Base-by-base conservation (phyloP, 2,329 filamentous ascomycete genomes). In the Colletotrichum sp. region DNA sequence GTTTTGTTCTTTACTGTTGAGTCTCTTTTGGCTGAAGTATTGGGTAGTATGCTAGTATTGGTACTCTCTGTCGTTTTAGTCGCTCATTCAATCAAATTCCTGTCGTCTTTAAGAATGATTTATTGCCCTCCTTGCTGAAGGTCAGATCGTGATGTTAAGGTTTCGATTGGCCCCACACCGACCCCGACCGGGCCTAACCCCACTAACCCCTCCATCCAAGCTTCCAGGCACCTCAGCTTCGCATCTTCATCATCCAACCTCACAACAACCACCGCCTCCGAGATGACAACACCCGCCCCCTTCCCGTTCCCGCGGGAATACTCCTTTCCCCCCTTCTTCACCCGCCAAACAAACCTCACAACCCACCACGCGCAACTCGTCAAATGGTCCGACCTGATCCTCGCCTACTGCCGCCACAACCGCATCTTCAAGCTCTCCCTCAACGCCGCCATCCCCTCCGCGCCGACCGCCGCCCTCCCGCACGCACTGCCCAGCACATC, bases 311-410 rank as follows among this genome's bases (percentile, higher is more conserved):
- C 92, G 6, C 89, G 88, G 79, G 90, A 92, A 83, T 94, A 96
- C 89, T 87, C 88, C 86, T 96, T 95, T 87, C 95, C 95, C 0
- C 93, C 95, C 82, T 96, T 97, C 92, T 97, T 94, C 91, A 96
- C 94, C 71, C 92, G 92, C 70, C 95, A 97, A 85, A 91, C 93
- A 43, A 95, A 95, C 86, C 88, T 92, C 76, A 90, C 91, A 34
- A 96, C 94, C 12, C 93, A 90, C 82, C 91, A 93, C 85, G 92
- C 93, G 61, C 95, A 97, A 82, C 92, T 96, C 76, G 88, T 91
- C 75, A 96, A 96, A 85, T 99, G 97, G 97, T 93, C 94, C n/a
- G 85, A 91, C 36, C 91, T 98, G 18, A 92, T 98, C 82, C 95
- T 96, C 76, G 85, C 93, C 82, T 98, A 98, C 92, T 95, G 94